Percentiles rank a stretch among this genome's conserved stretches.
Evolutionary conservation across 352 stramenopile species (phyloP).

Genomic region (Globisporangium abappressorium): DNA sequence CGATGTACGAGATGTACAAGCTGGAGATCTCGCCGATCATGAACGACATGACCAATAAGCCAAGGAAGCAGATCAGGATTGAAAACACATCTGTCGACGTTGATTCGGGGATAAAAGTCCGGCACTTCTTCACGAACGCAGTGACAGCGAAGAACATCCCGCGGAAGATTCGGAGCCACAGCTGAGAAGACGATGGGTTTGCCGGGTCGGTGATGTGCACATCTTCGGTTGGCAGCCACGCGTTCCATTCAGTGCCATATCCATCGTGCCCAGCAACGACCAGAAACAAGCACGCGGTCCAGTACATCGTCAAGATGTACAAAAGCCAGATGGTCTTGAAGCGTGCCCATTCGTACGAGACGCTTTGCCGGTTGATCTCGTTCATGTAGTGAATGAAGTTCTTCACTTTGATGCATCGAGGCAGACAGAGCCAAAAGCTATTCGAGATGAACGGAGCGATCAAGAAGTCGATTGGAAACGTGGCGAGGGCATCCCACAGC

Average conservation of each 20-base stretch:
- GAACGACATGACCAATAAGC: conserved; percentile 57
- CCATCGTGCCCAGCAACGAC: conserved; percentile 34
- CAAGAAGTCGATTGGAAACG: conserved; percentile 44
- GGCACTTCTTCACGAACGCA: conserved; percentile 60
- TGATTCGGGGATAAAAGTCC: conserved; percentile 32
- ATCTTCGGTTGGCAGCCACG: conserved; percentile 39
- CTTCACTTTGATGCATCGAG: conserved; percentile 47
- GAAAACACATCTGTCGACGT: conserved; percentile 42
- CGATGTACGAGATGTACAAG: conserved; percentile 66
- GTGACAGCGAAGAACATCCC: conserved; percentile 54
- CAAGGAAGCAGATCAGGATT: conserved; percentile 50
- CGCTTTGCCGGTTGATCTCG: conserved; percentile 43
- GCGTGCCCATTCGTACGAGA: conserved; percentile 4
- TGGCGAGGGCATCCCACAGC: conserved; percentile 40
- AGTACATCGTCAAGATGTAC: conserved; percentile 62
- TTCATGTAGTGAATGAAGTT: conserved; percentile 56
- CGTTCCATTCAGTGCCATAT: conserved; percentile 48
- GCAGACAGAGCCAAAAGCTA: conserved; percentile 40
- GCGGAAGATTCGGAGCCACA: conserved; percentile 43
- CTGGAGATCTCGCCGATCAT: conserved; percentile 70
- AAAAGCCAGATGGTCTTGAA: conserved; percentile 53
- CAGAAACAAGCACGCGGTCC: conserved; percentile 51
- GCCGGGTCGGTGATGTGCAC: conserved; percentile 30
- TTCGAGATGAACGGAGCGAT: conserved; percentile 13
- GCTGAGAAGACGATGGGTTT: conserved; percentile 27